Conservation (phyloP, 2,329 filamentous ascomycete genomes). For the Hortaea werneckii region DNA sequence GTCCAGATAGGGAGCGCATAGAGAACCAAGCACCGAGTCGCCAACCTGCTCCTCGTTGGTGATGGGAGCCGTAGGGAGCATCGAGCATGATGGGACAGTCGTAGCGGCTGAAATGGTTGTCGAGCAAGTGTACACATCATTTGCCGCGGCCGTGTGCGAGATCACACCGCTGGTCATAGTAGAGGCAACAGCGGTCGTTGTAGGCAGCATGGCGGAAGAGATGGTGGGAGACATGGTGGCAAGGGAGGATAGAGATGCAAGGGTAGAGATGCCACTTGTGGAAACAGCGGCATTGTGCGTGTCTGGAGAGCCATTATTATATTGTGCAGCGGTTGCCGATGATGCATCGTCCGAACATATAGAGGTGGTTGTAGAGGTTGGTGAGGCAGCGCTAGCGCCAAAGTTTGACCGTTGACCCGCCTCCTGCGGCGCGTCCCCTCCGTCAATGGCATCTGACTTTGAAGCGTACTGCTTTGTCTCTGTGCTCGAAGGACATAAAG, state of each 20-base stretch:
- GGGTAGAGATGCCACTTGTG: not conserved
- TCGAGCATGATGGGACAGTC: slow-evolving; percentile 1
- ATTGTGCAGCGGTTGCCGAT: not conserved
- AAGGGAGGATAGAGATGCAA: not conserved
- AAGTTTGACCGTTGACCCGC: not conserved
- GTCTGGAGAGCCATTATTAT: not conserved
- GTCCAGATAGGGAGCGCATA: slow-evolving; percentile 13
- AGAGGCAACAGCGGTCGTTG: not conserved
- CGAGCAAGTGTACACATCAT: not conserved
- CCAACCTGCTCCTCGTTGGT: slow-evolving; percentile 17
- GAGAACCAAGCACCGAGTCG: slow-evolving; percentile 13
- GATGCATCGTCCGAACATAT: not conserved
- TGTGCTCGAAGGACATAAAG: slow-evolving; percentile 2
- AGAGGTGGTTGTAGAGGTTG: not conserved
- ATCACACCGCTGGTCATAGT: not conserved
- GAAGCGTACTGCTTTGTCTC: no score
- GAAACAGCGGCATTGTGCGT: not conserved
- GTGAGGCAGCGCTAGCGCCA: not conserved
- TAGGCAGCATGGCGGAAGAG: not conserved
- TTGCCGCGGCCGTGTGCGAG: not conserved
- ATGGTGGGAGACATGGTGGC: not conserved
- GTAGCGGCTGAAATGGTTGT: slow-evolving; percentile 2
- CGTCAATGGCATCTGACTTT: not conserved
- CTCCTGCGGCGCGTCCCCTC: not conserved
- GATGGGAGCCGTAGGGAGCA: slow-evolving; percentile 10